Evolutionary conservation across 805 yeast genomes (phyloP), one percentile per base, ranked within the genome.

Genomic region (Monosporozyma aquatica): DNA sequence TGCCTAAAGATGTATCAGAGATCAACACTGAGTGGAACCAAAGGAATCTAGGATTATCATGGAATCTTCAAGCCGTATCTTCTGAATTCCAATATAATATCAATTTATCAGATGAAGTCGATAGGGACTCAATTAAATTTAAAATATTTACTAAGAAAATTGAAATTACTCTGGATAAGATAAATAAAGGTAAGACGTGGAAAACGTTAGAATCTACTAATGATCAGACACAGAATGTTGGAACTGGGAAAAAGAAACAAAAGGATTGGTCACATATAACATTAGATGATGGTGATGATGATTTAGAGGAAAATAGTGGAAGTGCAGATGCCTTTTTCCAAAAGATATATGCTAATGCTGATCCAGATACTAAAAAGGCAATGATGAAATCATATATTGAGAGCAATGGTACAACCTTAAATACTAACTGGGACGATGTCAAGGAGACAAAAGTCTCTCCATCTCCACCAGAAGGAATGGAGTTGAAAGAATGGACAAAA

Each of bases 381-480:
- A 92, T 92, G 97, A 82, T 86, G 95, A 92, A 92, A 66, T 85
- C 95, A 41, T 92, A 75, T 54, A 70, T 77, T n/a, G 96, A 92
- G 63, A 84, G 95, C 52, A 82, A 84, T 53, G 99, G 99, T 17
- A 92, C 98, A 0, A 77, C 95, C 2, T 68, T 92, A 45, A 85
- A 95, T 37, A 92, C 98, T 4, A 84, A 86, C 57, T 92, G 99
- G 99, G 74, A 66, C 9, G 95, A 87, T 46, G 97, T 94, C 2
- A 69, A 75, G 29, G 69, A 73, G 43, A 77, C 76, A 45, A 69
- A 61, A 17, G 82, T 82, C 35, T 82, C 80, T 53, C 72, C 81
- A 2, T 62, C 71, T 20, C 87, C 95, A 0, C 95, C 95, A 0
- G 81, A 78, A 34, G 90, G 87, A 11, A 72, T 77, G 74, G 78